These are phyloP conservation scores for Ramularia collo-cygni DNA, from an alignment of 2,329 filamentous ascomycete species.

Conservation along the genomic window DNA sequence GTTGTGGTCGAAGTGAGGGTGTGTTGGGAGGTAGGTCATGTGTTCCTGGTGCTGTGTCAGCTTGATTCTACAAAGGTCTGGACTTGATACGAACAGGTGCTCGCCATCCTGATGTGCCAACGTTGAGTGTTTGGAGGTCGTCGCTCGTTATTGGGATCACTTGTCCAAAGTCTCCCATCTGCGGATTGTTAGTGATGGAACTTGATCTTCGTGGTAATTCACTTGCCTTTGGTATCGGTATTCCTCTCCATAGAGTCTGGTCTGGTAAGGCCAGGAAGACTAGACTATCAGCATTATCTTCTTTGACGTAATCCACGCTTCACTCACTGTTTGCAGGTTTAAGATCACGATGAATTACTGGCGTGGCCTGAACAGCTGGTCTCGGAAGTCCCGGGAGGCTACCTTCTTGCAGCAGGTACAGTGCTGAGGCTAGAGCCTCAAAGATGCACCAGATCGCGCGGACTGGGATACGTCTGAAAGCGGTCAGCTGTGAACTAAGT, in stretches of 20 bases:
- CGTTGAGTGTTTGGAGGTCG: not conserved
- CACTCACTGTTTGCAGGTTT: constrained; percentile 5
- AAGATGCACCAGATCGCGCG: constrained; percentile 8
- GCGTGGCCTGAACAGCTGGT: not conserved
- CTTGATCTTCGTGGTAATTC: no score
- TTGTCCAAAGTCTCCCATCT: constrained; percentile 7
- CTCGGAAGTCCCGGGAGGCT: not conserved
- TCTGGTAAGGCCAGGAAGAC: constrained; percentile 4
- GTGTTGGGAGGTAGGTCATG: not conserved
- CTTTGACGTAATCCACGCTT: no score
- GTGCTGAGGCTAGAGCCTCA: constrained; percentile 1
- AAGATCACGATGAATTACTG: constrained; percentile 5
- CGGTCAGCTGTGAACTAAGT: not conserved
- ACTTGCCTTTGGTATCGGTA: not conserved
- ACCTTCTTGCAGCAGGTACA: constrained; percentile 5
- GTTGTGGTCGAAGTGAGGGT: not conserved
- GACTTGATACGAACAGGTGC: no score
- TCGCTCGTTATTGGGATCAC: not conserved
- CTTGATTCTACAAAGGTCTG: no score
- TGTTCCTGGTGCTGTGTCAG: not conserved
- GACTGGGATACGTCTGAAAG: constrained; percentile 1
- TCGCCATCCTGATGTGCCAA: constrained; percentile 1
- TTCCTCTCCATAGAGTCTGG: not conserved
- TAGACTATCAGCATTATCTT: not conserved
- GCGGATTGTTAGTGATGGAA: no score